Evolutionary conservation across 2,329 filamentous ascomycete genomes (phyloP).

Genomic region (Fusarium camptoceras): DNA sequence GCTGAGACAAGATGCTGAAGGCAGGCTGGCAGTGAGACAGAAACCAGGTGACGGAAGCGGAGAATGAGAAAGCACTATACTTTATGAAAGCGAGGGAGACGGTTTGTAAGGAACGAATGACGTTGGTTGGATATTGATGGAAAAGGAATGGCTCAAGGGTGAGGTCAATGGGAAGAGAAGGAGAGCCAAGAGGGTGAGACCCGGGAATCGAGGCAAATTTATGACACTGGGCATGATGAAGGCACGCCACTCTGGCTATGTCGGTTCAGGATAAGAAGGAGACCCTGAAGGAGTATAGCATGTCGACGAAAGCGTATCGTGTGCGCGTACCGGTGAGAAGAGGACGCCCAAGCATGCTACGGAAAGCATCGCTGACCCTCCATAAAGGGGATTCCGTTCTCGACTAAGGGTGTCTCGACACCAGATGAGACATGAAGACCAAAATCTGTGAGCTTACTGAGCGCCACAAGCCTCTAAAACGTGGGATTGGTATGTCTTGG

Average conservation of each 20-base stretch:
- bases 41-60: slow-evolving; percentile 21
- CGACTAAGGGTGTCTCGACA: slow-evolving; percentile 10
- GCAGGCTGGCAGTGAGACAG: slow-evolving; percentile 33
- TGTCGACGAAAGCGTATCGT: slow-evolving; percentile 30
- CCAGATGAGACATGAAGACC: slow-evolving; percentile 18
- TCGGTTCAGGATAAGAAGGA: neutral
- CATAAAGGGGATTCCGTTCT: slow-evolving; percentile 20
- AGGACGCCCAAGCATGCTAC: slow-evolving; percentile 12
- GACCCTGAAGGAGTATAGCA: slow-evolving; percentile 14
- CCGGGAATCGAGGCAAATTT: slow-evolving; percentile 31
- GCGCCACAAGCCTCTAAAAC: slow-evolving; percentile 32
- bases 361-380: slow-evolving; percentile 32
- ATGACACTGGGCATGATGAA: slow-evolving; percentile 23
- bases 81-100: slow-evolving; percentile 34
- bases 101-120: slow-evolving; percentile 25
- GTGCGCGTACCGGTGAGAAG: slow-evolving; percentile 9
- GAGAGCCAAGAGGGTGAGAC: slow-evolving; percentile 9
- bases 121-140: slow-evolving; percentile 15
- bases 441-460: slow-evolving; percentile 1
- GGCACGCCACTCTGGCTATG: slow-evolving; percentile 11
- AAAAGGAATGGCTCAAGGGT: slow-evolving; percentile 28
- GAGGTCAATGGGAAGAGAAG: slow-evolving; percentile 18
- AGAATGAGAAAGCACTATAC: slow-evolving; percentile 22
- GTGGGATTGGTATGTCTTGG: slow-evolving; percentile 38
- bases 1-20: slow-evolving; percentile 36